Conservation (phyloP, 768 basidiomycete species). For the Glaciozyma antarctica region DNA sequence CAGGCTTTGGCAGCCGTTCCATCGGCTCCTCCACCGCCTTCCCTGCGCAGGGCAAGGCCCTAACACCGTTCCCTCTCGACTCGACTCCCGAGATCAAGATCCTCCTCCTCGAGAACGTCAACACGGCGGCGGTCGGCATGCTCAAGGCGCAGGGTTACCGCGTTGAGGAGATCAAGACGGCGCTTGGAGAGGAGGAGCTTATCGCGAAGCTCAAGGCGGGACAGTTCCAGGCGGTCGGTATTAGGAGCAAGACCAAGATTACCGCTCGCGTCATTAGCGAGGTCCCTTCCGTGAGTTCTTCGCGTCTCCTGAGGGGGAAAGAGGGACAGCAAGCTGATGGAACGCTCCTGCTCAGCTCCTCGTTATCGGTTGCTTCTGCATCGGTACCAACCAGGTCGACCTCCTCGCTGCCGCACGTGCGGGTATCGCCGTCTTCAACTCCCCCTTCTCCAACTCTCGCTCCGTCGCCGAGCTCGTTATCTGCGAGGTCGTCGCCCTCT, state of each 20-base stretch:
- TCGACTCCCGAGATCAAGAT: conserved; percentile 64
- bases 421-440: conserved; percentile 97
- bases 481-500: conserved; percentile 82
- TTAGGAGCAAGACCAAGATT: conserved; percentile 95
- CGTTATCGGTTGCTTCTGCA: conserved; percentile 97
- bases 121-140: conserved; percentile 54
- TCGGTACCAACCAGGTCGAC: conserved; percentile 97
- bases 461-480: conserved; percentile 98
- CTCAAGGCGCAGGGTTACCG: conserved; percentile 76
- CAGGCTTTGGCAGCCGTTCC: neutral
- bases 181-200: conserved; percentile 89
- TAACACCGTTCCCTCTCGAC: conserved; percentile 21
- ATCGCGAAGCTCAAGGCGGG: conserved; percentile 59
- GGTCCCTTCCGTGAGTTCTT: conserved; percentile 59
- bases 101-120: conserved; percentile 79
- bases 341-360: conserved; percentile 55
- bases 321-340: neutral
- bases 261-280: conserved; percentile 80
- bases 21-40: neutral
- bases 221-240: conserved; percentile 86
- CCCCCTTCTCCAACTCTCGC: conserved; percentile 76
- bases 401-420: conserved; percentile 67
- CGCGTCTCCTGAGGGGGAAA: neutral
- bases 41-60: conserved; percentile 4
- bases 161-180: conserved; percentile 78